Evolutionary conservation across 1,139 yeast species (phyloP).

Genomic region (Meyerozyma guilliermondii): DNA sequence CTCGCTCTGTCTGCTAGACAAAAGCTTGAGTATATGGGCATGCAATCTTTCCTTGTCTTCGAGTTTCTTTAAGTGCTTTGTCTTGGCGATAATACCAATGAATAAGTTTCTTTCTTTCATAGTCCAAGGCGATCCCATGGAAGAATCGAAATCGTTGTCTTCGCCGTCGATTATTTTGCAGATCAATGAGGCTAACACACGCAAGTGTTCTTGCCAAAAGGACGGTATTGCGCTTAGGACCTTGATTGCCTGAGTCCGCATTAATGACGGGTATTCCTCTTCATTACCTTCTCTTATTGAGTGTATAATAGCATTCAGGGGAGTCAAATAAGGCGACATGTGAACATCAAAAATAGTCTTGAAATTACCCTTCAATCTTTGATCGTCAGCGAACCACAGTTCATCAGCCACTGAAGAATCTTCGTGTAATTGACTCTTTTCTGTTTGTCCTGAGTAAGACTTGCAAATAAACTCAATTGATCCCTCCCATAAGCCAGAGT

Average conservation of each 20-base stretch:
- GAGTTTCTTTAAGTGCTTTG: slow-evolving; percentile 57
- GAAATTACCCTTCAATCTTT: slow-evolving; percentile 25
- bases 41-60: slow-evolving; percentile 49
- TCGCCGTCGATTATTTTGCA: slow-evolving; percentile 28
- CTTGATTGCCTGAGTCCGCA: slow-evolving; percentile 45
- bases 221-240: slow-evolving; percentile 52
- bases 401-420: slow-evolving; percentile 14
- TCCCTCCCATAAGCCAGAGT: background rate
- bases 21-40: slow-evolving; percentile 46
- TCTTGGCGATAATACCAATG: slow-evolving; percentile 57
- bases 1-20: slow-evolving; percentile 58
- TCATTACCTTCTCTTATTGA: background rate
- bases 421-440: slow-evolving; percentile 19
- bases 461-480: background rate
- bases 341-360: slow-evolving; percentile 15
- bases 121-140: slow-evolving; percentile 36
- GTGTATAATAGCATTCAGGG: slow-evolving; percentile 6
- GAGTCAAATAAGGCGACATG: slow-evolving; percentile 18
- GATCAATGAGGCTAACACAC: slow-evolving; percentile 51
- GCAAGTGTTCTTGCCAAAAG: slow-evolving; percentile 61
- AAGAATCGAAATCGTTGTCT: slow-evolving; percentile 15
- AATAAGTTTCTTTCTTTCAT: slow-evolving; percentile 59
- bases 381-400: slow-evolving; percentile 28
- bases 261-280: slow-evolving; percentile 12
- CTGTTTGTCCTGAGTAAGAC: slow-evolving; percentile 16